Conservation (phyloP, 2,329 filamentous ascomycete genomes). For the Dothistroma septosporum region DNA sequence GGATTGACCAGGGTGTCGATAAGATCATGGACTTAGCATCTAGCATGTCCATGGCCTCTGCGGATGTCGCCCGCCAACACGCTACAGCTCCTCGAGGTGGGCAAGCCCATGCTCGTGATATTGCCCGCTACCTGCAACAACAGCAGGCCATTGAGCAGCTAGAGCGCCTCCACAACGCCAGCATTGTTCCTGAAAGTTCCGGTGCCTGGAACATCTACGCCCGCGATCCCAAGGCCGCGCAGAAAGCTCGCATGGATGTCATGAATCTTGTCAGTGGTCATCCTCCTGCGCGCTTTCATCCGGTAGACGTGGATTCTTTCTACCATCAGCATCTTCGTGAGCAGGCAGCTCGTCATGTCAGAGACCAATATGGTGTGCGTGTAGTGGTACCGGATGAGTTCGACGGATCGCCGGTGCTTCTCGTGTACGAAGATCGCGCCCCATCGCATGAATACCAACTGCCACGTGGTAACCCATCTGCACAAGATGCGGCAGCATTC, state of each 20-base stretch:
- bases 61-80: slow-evolving; percentile 79
- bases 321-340: slow-evolving; percentile 69
- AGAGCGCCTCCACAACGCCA: slow-evolving; percentile 74
- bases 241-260: slow-evolving; percentile 71
- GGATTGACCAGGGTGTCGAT: slow-evolving; percentile 70
- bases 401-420: slow-evolving; percentile 58
- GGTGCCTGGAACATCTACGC: slow-evolving; percentile 86
- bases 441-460: slow-evolving; percentile 51
- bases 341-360: slow-evolving; percentile 60
- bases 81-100: slow-evolving; percentile 67
- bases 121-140: slow-evolving; percentile 83
- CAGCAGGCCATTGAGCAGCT: slow-evolving; percentile 77
- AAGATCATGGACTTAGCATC: slow-evolving; percentile 84
- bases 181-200: slow-evolving; percentile 72
- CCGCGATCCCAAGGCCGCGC: slow-evolving; percentile 75
- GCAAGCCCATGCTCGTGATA: slow-evolving; percentile 72
- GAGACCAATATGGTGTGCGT: slow-evolving; percentile 67
- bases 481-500: slow-evolving; percentile 54
- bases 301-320: slow-evolving; percentile 69
- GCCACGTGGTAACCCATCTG: slow-evolving; percentile 53
- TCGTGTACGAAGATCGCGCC: slow-evolving; percentile 69
- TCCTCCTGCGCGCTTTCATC: slow-evolving; percentile 66
- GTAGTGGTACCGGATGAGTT: slow-evolving; percentile 64
- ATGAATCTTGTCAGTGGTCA: slow-evolving; percentile 68
- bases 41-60: slow-evolving; percentile 76